Conservation (phyloP, 2,329 filamentous ascomycete genomes). For the Amauroascus verrucosus region DNA sequence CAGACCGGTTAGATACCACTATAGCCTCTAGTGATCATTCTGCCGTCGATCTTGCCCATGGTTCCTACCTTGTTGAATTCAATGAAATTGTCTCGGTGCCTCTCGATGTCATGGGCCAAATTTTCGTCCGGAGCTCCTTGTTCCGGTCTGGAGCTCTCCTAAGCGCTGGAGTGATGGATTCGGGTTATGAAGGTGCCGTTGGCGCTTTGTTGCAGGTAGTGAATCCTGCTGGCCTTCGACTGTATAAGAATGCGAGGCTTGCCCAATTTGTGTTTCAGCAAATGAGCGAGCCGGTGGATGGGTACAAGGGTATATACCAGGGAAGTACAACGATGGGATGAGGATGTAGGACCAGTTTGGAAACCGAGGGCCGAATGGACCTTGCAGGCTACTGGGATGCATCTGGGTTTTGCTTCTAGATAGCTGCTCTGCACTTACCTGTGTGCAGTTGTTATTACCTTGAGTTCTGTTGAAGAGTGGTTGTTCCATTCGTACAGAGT, state of each 20-base stretch:
- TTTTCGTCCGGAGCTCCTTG: constrained; percentile 33
- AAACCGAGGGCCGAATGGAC: too few relatives aligned
- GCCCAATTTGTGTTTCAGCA: constrained; percentile 35
- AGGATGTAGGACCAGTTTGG: too few relatives aligned
- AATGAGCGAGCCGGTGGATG: constrained; percentile 29
- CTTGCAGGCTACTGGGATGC: neutral
- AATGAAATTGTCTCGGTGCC: constrained; percentile 35
- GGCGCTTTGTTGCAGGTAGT: constrained; percentile 32
- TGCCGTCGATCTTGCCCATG: constrained; percentile 21
- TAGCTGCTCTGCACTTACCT: too few relatives aligned
- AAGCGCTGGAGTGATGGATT: constrained; percentile 34
- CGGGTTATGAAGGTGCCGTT: constrained; percentile 35
- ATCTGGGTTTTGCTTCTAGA: neutral
- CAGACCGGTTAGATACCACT: too few relatives aligned
- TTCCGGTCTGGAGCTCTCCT: constrained; percentile 33
- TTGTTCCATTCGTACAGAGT: too few relatives aligned
- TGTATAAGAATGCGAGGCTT: constrained; percentile 29
- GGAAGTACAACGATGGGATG: neutral
- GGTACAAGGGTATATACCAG: constrained; percentile 34
- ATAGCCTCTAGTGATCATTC: too few relatives aligned
- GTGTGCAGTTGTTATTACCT: too few relatives aligned
- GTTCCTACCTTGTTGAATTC: constrained; percentile 34
- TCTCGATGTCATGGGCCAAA: constrained; percentile 31
- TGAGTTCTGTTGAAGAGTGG: too few relatives aligned
- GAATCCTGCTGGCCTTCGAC: constrained; percentile 28